phyloP scores from a whole-genome alignment of 75 land plant species.

The Selaginella moellendorffii region DNA sequence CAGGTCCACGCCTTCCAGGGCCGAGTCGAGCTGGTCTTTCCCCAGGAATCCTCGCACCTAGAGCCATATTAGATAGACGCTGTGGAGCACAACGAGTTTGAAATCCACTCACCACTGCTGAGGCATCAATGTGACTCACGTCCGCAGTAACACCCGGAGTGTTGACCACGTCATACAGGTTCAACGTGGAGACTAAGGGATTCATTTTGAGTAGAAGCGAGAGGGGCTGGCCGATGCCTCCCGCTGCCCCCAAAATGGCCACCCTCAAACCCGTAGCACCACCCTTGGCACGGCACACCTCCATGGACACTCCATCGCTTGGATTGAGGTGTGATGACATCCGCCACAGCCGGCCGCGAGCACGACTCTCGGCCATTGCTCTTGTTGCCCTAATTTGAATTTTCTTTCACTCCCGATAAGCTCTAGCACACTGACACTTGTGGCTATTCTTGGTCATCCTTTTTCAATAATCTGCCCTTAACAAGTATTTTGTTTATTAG shows the following conservation, averaged over 20 bases:
- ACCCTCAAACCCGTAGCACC: conserved; percentile 26
- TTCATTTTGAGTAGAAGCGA: conserved; percentile 72
- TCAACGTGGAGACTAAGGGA: conserved; percentile 81
- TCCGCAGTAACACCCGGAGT: conserved; percentile 90
- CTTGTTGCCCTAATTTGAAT: too few species aligned
- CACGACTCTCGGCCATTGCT: not conserved
- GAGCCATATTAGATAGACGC: too few species aligned
- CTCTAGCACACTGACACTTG: too few species aligned
- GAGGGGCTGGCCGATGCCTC: conserved; percentile 93
- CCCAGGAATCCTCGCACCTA: conserved; percentile 95
- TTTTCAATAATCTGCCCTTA: too few species aligned
- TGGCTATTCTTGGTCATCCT: too few species aligned
- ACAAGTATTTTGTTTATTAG: too few species aligned
- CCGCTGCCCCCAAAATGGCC: conserved; percentile 71
- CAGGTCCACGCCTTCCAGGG: conserved; percentile 82
- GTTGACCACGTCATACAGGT: conserved; percentile 93
- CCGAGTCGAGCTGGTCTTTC: conserved; percentile 56
- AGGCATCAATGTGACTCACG: conserved; percentile 92
- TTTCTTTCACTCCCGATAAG: too few species aligned
- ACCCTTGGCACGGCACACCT: conserved; percentile 13
- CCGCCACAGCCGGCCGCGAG: not conserved
- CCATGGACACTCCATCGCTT: conserved; percentile 5
- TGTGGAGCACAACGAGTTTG: too few species aligned
- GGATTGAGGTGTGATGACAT: not conserved
- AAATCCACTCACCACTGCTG: conserved; percentile 58